A percentile compares a stretch with the other conserved stretches of the same genome.
These are phyloP conservation scores for Penicillium manginii DNA, from an alignment of 495 filamentous ascomycete species.

Conservation along the genomic window DNA sequence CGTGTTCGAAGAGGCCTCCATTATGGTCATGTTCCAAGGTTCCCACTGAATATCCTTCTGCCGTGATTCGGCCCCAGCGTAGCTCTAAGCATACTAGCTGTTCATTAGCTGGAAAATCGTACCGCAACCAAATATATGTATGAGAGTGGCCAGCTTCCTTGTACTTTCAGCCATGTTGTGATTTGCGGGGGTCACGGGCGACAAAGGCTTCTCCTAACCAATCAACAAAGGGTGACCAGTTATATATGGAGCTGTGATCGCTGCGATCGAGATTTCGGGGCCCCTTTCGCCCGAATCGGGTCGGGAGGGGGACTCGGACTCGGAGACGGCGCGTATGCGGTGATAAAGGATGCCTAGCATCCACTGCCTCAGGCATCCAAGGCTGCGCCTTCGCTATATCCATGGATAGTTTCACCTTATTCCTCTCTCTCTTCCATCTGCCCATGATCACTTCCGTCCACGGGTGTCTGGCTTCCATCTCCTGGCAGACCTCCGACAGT, in stretches of 20 bases:
- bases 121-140: neutral
- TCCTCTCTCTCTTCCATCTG: no score
- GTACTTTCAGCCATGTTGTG: constrained; percentile 20
- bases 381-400: no score
- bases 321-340: constrained; percentile 26
- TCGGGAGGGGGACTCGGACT: no score
- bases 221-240: neutral
- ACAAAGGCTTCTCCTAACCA: constrained; percentile 26
- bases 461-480: no score
- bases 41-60: neutral
- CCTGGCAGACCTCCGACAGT: no score
- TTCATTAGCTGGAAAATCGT: neutral
- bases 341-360: no score
- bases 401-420: no score
- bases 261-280: constrained; percentile 14
- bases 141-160: neutral
- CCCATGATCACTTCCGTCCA: no score
- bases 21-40: neutral
- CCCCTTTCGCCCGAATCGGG: constrained; percentile 25
- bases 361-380: no score
- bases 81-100: neutral
- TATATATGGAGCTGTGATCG: neutral
- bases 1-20: neutral
- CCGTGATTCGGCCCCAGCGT: neutral
- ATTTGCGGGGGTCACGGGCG: constrained; percentile 26